Evolutionary conservation across 805 yeast genomes (phyloP).

Genomic region (Candida endomychidarum): DNA sequence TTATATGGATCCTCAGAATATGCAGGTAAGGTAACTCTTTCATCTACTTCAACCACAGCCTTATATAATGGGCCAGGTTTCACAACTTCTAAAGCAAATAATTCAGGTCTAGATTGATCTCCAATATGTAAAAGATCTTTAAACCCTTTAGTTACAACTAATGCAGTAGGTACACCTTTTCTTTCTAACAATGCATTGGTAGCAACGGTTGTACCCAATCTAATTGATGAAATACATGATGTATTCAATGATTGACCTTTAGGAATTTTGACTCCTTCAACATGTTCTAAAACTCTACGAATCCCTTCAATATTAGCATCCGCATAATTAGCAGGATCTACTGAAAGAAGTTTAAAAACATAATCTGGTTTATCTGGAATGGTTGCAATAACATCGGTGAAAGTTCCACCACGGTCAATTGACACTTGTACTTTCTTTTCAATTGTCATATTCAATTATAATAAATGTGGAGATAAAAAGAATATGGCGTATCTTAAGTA

Average conservation of each 20-base stretch:
- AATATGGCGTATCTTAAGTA: too few species aligned
- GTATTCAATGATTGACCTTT: slow-evolving; percentile 48
- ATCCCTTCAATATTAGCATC: slow-evolving; percentile 94
- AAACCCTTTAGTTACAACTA: slow-evolving; percentile 83
- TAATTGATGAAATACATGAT: slow-evolving; percentile 52
- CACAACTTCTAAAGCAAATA: slow-evolving; percentile 73
- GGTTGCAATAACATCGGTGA: slow-evolving; percentile 63
- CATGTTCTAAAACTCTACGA: slow-evolving; percentile 64
- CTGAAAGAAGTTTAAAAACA: slow-evolving; percentile 74
- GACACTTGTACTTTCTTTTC: slow-evolving; percentile 9
- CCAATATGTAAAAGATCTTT: slow-evolving; percentile 79
- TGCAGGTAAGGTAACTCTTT: slow-evolving; percentile 74
- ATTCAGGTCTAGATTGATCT: slow-evolving; percentile 84
- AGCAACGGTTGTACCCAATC: slow-evolving; percentile 93
- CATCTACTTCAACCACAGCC: slow-evolving; percentile 77
- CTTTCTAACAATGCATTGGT: slow-evolving; percentile 89
- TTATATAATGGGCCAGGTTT: slow-evolving; percentile 72
- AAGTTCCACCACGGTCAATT: slow-evolving; percentile 70
- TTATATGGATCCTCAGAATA: slow-evolving; percentile 56
- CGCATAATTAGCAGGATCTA: slow-evolving; percentile 76
- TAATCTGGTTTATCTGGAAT: slow-evolving; percentile 52
- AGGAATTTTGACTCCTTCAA: slow-evolving; percentile 52
- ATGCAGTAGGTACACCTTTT: slow-evolving; percentile 82
- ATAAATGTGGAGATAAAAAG: not conserved
- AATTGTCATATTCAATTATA: slow-evolving; percentile 4